Conservation (phyloP, 345 rosid genomes). For the Ceriops decandra region DNA sequence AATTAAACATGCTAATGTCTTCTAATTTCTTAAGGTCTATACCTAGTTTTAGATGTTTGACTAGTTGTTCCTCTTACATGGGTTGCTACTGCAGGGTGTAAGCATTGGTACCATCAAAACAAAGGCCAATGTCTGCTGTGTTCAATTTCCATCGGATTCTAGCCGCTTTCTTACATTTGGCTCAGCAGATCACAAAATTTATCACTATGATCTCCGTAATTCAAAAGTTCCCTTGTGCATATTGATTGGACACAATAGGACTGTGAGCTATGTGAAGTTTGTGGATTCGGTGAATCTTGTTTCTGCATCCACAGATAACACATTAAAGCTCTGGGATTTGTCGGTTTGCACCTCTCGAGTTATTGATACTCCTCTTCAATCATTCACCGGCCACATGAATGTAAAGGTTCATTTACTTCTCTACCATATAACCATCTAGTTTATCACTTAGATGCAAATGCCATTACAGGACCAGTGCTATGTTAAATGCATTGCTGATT, state of each 20-base stretch:
- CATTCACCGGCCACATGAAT: constrained; percentile 83
- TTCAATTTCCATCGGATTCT: constrained; percentile 83
- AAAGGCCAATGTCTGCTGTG: constrained; percentile 89
- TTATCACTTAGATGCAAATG: neutral
- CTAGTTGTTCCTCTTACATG: constrained; percentile 41
- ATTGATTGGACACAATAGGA: constrained; percentile 73
- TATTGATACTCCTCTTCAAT: constrained; percentile 73
- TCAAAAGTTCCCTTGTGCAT: constrained; percentile 75
- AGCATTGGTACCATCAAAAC: constrained; percentile 85
- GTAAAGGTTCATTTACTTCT: constrained; percentile 55
- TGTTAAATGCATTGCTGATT: neutral
- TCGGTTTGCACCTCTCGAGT: constrained; percentile 63
- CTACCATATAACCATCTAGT: neutral
- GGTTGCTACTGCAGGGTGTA: constrained; percentile 64
- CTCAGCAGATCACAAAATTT: constrained; percentile 92
- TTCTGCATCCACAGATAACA: constrained; percentile 92
- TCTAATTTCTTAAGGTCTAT: constrained; percentile 37
- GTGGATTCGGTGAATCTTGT: constrained; percentile 66
- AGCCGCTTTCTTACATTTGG: constrained; percentile 86
- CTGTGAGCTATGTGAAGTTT: constrained; percentile 94
- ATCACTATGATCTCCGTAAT: constrained; percentile 87
- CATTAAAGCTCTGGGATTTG: constrained; percentile 95
- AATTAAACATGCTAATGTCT: constrained; percentile 53
- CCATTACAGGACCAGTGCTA: neutral
- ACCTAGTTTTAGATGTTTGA: constrained; percentile 33